Percentiles rank a stretch among this genome's conserved stretches.
These are phyloP conservation scores for Blastomyces percursus DNA, from an alignment of 2,329 filamentous ascomycete species.

Conservation along the genomic window DNA sequence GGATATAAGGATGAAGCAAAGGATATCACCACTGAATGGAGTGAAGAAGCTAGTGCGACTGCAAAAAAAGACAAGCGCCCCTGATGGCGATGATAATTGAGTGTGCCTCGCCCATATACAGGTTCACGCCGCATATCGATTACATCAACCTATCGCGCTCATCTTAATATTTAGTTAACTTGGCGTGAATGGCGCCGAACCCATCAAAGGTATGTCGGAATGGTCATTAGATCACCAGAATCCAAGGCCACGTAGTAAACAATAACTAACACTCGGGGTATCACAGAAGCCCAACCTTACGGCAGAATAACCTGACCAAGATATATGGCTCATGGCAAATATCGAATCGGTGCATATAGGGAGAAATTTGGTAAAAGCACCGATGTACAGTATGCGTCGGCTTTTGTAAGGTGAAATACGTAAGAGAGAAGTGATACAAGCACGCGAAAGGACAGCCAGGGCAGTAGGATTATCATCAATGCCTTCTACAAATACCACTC, in stretches of 20 bases:
- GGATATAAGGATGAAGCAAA: background rate
- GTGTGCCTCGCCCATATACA: background rate
- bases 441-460: no score
- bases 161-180: background rate
- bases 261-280: background rate
- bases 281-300: background rate
- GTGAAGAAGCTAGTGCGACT: background rate
- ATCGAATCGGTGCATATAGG: background rate
- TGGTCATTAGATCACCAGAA: background rate
- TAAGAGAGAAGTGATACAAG: background rate
- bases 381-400: background rate
- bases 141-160: background rate
- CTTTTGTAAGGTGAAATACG: background rate
- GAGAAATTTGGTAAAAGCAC: background rate
- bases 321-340: background rate
- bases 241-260: background rate
- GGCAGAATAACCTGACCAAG: background rate
- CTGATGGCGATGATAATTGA: background rate
- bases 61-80: background rate
- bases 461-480: background rate
- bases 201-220: background rate
- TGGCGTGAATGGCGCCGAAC: background rate
- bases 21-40: background rate
- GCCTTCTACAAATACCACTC: background rate
- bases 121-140: background rate